phyloP scores from a whole-genome alignment of 2,329 filamentous ascomycete genomes.

The Epichloe aotearoae region DNA sequence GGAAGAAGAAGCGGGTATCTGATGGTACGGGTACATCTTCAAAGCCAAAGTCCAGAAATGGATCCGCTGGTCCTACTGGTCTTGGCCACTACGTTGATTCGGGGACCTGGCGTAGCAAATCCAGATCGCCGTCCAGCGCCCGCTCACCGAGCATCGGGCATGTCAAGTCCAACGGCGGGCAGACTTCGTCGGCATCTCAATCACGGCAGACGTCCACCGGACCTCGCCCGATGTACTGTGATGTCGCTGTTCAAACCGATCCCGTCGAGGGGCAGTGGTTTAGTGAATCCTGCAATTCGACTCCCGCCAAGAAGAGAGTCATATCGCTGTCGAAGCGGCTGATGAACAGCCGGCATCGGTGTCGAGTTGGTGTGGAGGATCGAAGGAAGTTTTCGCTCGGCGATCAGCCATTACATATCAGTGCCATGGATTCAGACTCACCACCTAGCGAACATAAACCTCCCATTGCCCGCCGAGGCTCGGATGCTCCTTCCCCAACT shows the following conservation, averaged over 20 bases:
- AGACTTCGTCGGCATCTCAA: constrained; percentile 13
- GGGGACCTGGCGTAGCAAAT: constrained; percentile 39
- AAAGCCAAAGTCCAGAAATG: constrained; percentile 27
- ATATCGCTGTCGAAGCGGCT: constrained; percentile 41
- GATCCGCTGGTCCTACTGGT: constrained; percentile 21
- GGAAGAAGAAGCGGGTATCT: constrained; percentile 50
- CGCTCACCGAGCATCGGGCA: constrained; percentile 24
- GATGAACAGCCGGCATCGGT: constrained; percentile 33
- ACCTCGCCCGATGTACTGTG: constrained; percentile 32
- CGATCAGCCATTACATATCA: constrained; percentile 15
- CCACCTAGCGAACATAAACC: constrained; percentile 20
- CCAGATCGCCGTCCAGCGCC: constrained; percentile 34
- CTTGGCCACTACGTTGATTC: constrained; percentile 36
- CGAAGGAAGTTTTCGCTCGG: constrained; percentile 15
- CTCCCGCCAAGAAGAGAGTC: constrained; percentile 32
- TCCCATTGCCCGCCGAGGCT: constrained; percentile 8
- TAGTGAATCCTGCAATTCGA: constrained; percentile 22
- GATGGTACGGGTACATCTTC: constrained; percentile 32
- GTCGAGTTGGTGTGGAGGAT: constrained; percentile 27
- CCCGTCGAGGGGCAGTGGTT: constrained; percentile 41
- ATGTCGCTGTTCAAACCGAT: constrained; percentile 42
- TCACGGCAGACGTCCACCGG: constrained; percentile 27
- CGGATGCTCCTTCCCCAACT: constrained; percentile 13
- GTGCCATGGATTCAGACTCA: constrained; percentile 28
- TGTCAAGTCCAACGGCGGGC: constrained; percentile 15